A percentile compares a stretch with the other conserved stretches of the same genome.
Evolutionary conservation across 2,329 filamentous ascomycete species (phyloP).

Genomic region (Diaporthe sp.): DNA sequence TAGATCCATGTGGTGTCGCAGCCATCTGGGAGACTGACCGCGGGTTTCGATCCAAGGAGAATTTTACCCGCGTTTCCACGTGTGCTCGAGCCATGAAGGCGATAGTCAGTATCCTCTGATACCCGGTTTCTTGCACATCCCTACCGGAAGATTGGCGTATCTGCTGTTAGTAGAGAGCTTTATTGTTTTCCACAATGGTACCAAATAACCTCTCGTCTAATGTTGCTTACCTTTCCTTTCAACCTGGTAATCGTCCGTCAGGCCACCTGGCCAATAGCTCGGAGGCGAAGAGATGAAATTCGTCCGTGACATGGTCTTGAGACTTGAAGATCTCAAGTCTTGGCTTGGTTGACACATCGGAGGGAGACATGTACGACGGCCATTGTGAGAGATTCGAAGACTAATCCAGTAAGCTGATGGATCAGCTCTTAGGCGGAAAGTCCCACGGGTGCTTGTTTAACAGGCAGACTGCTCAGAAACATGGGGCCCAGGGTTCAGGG

Average conservation of each 20-base stretch:
- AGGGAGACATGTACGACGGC: conserved; percentile 10
- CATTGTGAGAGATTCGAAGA: conserved; percentile 21
- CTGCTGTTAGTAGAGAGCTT: not conserved
- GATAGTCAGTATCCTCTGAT: not conserved
- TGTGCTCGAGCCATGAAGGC: not conserved
- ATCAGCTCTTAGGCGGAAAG: not conserved
- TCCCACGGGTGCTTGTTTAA: not conserved
- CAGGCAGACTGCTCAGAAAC: not conserved
- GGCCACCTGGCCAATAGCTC: not conserved
- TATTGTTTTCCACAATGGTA: not conserved
- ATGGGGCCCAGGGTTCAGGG: not conserved
- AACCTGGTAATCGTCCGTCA: not conserved
- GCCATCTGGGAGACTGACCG: not conserved
- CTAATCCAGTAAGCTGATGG: conserved; percentile 15
- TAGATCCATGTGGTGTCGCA: not conserved
- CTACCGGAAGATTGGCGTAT: not conserved
- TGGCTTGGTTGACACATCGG: conserved; percentile 27
- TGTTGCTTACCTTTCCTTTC: not conserved
- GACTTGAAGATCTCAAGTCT: conserved; percentile 21
- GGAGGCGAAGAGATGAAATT: not conserved
- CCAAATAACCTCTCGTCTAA: not conserved
- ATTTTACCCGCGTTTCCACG: not conserved
- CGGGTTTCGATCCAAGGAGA: not conserved
- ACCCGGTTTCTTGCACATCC: not conserved
- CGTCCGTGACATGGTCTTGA: conserved; percentile 11